These are phyloP conservation scores for Xylariaceae sp. DNA, from an alignment of 2,329 filamentous ascomycete species.

Conservation along the genomic window DNA sequence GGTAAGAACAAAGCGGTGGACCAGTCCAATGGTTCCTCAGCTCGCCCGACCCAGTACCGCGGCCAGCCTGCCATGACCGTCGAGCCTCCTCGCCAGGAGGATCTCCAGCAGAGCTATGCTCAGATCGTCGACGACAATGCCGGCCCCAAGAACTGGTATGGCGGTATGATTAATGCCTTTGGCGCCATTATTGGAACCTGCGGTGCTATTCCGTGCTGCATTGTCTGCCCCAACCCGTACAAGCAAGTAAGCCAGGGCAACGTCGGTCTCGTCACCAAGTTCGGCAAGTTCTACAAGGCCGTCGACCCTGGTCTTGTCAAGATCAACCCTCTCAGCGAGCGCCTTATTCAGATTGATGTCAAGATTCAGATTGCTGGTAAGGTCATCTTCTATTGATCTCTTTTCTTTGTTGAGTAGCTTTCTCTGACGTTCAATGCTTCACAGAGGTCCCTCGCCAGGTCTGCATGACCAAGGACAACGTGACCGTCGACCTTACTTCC, in stretches of 20 bases:
- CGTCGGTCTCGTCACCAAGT: constrained; percentile 92
- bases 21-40: constrained; percentile 9
- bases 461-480: constrained; percentile 99
- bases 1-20: constrained; percentile 13
- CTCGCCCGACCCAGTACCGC: constrained; percentile 39
- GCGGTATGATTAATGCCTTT: constrained; percentile 69
- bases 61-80: constrained; percentile 59
- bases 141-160: constrained; percentile 81
- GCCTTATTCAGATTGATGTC: constrained; percentile 87
- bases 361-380: constrained; percentile 87
- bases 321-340: constrained; percentile 92
- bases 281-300: constrained; percentile 88
- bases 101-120: constrained; percentile 80
- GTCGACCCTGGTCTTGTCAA: constrained; percentile 96
- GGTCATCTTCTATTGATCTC: constrained; percentile 9
- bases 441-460: constrained; percentile 85
- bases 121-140: constrained; percentile 58
- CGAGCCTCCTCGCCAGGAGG: constrained; percentile 73
- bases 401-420: background rate
- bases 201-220: constrained; percentile 86
- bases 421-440: constrained; percentile 19
- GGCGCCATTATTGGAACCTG: constrained; percentile 70
- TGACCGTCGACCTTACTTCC: constrained; percentile 85
- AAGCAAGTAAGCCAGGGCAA: constrained; percentile 89
- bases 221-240: constrained; percentile 92